A percentile compares a stretch with the other conserved stretches of the same genome.
Evolutionary conservation across 768 basidiomycete genomes (phyloP).

Genomic region (Scleroderma bovista): DNA sequence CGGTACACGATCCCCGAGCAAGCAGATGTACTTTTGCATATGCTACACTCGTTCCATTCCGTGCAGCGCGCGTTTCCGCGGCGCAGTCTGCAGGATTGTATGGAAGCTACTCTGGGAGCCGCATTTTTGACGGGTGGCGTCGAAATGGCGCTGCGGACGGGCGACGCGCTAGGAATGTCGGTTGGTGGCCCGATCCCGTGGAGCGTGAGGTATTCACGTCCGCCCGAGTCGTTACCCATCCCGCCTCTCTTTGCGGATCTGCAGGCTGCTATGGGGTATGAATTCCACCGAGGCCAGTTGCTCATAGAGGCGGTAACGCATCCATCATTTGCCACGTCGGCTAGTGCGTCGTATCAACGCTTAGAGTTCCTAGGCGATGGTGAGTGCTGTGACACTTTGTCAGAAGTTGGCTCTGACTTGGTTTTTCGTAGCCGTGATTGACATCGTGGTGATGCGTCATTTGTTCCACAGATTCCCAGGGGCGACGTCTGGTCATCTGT

Average conservation of each 20-base stretch:
- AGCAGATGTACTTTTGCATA: conserved; percentile 30
- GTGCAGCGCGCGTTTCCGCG: conserved; percentile 52
- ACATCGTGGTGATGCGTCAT: conserved; percentile 67
- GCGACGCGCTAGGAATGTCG: conserved; percentile 58
- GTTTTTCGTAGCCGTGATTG: conserved; percentile 50
- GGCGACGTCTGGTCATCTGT: conserved; percentile 73
- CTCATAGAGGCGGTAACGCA: conserved; percentile 82
- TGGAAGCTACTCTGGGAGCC: conserved; percentile 82
- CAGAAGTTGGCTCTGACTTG: conserved; percentile 5
- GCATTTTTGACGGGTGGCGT: conserved; percentile 71
- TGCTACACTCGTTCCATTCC: conserved; percentile 21
- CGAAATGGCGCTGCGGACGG: conserved; percentile 57
- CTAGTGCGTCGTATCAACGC: conserved; percentile 70
- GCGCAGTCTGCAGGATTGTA: conserved; percentile 78
- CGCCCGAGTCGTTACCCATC: conserved; percentile 27
- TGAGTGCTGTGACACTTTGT: conserved; percentile 31
- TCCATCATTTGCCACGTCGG: conserved; percentile 58
- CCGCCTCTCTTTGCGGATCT: conserved; percentile 48
- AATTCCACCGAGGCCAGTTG: conserved; percentile 56
- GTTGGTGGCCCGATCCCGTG: conserved; percentile 72
- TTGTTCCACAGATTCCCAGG: conserved; percentile 64
- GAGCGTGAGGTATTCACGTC: conserved; percentile 48
- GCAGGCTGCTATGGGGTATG: conserved; percentile 64
- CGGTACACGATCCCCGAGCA: conserved; percentile 40
- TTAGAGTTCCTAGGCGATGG: conserved; percentile 90